Base-by-base conservation (phyloP, 352 stramenopile species). In the Phytophthora litchii region DNA sequence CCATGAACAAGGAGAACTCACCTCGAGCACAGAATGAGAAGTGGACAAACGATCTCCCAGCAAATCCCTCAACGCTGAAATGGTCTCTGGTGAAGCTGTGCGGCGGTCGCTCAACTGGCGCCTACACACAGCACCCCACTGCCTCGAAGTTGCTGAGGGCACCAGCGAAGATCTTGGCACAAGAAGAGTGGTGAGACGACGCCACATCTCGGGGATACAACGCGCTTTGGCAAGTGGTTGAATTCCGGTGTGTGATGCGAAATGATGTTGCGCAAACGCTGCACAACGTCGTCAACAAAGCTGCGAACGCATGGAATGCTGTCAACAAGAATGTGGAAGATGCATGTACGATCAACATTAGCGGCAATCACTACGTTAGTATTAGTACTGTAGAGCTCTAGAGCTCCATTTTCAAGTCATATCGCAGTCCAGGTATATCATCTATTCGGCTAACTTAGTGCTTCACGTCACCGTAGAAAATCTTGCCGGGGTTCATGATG, bases 401-500 rank as follows among this genome's bases (percentile, higher is more conserved):
- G 41, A n/a, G 20, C 52, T 60, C 52, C 44, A 10, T 47, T 46
- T 23, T 47, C 23, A 23, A 54, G 47, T 44, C 38, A 59, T 35
- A 6, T 48, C 32, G 25, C 45, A 42, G 45, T 13, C 29, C 9
- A 44, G 8, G 19, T 17, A 11, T 37, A 45, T 50, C 35, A 54
- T 45, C 21, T 47, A 67, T 48, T n/a, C 44, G 11, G 25, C 46
- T 53, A 46, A 35, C 49, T 64, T 68, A 70, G 49, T 70, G 61
- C 35, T 65, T 60, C 29, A 42, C 49, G 20, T 75, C 53, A 13
- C 57, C 73, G 45, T 92, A 91, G 49, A 99, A 89, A 48, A 99
- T 90, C 78, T 99, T 99, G 53, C 96, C 96, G 0, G 97, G 97
- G 80, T 99, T 99, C 80, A 99, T 90, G 37, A 99, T 97, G 64